Evolutionary conservation across 2,329 filamentous ascomycete species (phyloP).

Genomic region (Claviceps citrina): DNA sequence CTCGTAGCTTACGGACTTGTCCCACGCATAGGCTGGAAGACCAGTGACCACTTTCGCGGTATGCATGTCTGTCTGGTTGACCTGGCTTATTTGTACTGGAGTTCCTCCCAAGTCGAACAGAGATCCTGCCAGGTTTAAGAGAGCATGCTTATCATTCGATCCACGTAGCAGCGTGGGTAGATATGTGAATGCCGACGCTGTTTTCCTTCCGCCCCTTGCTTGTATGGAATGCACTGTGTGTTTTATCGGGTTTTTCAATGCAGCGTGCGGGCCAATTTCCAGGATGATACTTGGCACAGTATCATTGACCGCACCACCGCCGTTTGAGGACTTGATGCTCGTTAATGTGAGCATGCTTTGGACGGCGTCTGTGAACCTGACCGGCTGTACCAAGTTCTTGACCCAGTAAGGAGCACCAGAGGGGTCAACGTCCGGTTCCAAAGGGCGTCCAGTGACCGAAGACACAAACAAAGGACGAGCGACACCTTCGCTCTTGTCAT

Average conservation of each 20-base stretch:
- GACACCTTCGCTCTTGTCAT: not conserved
- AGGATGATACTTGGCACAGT: conserved; percentile 17
- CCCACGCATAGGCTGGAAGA: conserved; percentile 17
- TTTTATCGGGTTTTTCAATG: conserved; percentile 28
- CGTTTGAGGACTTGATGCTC: not conserved
- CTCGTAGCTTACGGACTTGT: conserved; percentile 8
- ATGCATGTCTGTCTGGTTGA: conserved; percentile 18
- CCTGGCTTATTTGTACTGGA: conserved; percentile 24
- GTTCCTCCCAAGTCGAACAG: conserved; percentile 26
- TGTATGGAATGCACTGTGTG: conserved; percentile 17
- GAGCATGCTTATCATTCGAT: not conserved
- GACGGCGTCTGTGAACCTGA: conserved; percentile 11
- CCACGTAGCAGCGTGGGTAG: conserved; percentile 7
- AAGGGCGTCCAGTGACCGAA: conserved; percentile 2
- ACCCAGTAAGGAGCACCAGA: conserved; percentile 10
- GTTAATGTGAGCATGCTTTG: not conserved
- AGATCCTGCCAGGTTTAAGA: conserved; percentile 19
- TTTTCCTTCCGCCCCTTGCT: conserved; percentile 13
- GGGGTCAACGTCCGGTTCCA: not conserved
- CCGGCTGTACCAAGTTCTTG: conserved; percentile 13
- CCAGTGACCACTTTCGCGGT: conserved; percentile 8
- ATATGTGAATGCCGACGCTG: conserved; percentile 7
- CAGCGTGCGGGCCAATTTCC: conserved; percentile 30
- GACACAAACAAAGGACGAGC: not conserved
- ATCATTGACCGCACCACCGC: not conserved